Conservation (phyloP, 1,284 basidiomycete species). For the Termitomyces sp. region DNA sequence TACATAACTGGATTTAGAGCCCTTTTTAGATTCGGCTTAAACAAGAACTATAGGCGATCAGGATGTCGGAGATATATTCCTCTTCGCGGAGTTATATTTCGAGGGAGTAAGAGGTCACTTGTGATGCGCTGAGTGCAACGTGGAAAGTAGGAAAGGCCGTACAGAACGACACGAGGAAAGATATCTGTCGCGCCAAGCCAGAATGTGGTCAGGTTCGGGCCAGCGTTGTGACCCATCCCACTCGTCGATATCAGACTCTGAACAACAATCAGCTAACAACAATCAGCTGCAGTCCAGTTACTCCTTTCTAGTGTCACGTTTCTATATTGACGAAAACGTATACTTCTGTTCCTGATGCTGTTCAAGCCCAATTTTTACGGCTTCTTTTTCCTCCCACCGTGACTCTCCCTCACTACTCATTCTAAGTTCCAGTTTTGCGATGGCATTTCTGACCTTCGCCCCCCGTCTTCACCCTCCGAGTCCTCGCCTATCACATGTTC, state of each 20-base stretch:
- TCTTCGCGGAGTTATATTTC: background rate
- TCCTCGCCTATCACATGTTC: slow-evolving; percentile 3
- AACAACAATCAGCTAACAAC: background rate
- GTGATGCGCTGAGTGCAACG: background rate
- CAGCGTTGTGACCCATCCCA: too few relatives aligned
- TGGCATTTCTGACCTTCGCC: slow-evolving; percentile 13
- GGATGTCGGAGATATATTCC: background rate
- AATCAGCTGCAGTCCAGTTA: background rate
- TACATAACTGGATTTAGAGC: background rate
- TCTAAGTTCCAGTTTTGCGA: slow-evolving; percentile 6
- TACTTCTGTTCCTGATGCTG: background rate
- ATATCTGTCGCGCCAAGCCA: background rate
- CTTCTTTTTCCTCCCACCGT: background rate
- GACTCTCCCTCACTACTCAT: slow-evolving; percentile 1
- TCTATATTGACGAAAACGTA: background rate
- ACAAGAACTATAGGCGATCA: background rate
- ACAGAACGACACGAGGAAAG: background rate
- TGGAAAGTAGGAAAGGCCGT: background rate
- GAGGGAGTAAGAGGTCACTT: background rate
- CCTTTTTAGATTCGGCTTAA: slow-evolving; percentile 2
- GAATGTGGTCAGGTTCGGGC: too few relatives aligned
- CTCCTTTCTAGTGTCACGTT: background rate
- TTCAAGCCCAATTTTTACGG: background rate
- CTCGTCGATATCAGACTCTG: background rate
- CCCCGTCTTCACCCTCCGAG: slow-evolving; percentile 9